Conservation (phyloP, 2,329 filamentous ascomycete species). For the Colletotrichum paranaense region DNA sequence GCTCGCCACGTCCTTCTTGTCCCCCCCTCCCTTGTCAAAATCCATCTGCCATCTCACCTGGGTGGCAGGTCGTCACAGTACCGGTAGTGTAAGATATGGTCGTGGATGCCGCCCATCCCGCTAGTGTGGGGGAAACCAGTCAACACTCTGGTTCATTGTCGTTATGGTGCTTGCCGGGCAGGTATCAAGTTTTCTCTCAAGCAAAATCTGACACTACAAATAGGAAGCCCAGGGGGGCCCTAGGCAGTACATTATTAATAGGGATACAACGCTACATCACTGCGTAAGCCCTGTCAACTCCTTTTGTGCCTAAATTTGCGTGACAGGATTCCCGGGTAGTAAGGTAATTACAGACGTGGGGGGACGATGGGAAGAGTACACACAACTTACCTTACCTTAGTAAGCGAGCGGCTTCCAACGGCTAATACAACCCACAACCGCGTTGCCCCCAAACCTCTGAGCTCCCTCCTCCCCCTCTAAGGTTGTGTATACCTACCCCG, state of each 20-base stretch:
- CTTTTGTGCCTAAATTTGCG: no score
- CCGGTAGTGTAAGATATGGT: no score
- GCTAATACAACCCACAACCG: not conserved
- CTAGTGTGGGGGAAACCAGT: not conserved
- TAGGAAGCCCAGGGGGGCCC: not conserved
- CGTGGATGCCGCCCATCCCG: not conserved
- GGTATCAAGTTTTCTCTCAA: not conserved
- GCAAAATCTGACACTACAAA: not conserved
- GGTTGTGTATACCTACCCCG: slow-evolving; percentile 13
- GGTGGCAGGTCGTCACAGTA: not conserved
- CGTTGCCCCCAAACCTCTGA: not conserved
- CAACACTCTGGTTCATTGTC: not conserved
- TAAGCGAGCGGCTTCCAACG: slow-evolving; percentile 15
- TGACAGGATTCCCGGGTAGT: not conserved
- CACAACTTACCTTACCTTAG: not conserved
- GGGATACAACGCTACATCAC: not conserved
- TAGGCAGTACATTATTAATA: not conserved
- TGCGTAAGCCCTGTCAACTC: not conserved
- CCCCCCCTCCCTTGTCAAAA: not conserved
- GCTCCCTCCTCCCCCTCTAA: not conserved
- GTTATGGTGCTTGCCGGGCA: not conserved
- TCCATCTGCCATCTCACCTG: not conserved
- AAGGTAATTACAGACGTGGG: not conserved
- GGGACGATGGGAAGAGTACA: not conserved
- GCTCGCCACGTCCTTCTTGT: not conserved